Conservation (phyloP, 805 yeast species). For the Isabelozyma pseudorhagii region DNA sequence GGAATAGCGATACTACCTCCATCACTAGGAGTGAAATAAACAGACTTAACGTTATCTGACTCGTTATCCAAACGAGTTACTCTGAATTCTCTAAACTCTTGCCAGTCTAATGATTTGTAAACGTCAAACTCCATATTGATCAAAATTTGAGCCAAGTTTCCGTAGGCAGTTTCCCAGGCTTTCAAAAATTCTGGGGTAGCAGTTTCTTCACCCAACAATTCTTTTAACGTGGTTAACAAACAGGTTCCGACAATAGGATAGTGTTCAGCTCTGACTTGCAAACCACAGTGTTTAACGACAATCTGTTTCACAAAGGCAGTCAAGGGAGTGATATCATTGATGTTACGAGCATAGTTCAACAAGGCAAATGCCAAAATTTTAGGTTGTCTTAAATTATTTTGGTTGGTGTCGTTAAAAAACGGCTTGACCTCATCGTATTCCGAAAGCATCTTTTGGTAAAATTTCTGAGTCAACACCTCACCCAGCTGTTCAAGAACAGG, state of each 20-base stretch:
- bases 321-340: slow-evolving; percentile 55
- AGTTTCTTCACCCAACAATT: slow-evolving; percentile 51
- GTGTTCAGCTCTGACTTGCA: slow-evolving; percentile 61
- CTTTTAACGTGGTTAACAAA: slow-evolving; percentile 51
- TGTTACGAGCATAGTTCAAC: slow-evolving; percentile 58
- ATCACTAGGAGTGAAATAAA: slow-evolving; percentile 48
- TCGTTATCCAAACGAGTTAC: slow-evolving; percentile 44
- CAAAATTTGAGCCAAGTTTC: slow-evolving; percentile 56
- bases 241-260: slow-evolving; percentile 62
- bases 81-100: slow-evolving; percentile 52
- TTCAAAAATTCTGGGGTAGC: slow-evolving; percentile 57
- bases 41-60: slow-evolving; percentile 45
- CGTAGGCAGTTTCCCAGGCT: slow-evolving; percentile 69
- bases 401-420: slow-evolving; percentile 62
- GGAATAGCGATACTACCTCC: slow-evolving; percentile 24
- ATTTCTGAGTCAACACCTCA: slow-evolving; percentile 47
- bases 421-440: slow-evolving; percentile 53
- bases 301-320: slow-evolving; percentile 54
- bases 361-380: slow-evolving; percentile 61
- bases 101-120: slow-evolving; percentile 49
- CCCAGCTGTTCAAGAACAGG: slow-evolving; percentile 60
- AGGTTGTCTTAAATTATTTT: slow-evolving; percentile 55
- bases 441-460: slow-evolving; percentile 55
- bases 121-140: slow-evolving; percentile 51
- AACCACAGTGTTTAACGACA: slow-evolving; percentile 63